phyloP scores from a whole-genome alignment of 2,329 filamentous ascomycete genomes.

The Thelonectria rubi region DNA sequence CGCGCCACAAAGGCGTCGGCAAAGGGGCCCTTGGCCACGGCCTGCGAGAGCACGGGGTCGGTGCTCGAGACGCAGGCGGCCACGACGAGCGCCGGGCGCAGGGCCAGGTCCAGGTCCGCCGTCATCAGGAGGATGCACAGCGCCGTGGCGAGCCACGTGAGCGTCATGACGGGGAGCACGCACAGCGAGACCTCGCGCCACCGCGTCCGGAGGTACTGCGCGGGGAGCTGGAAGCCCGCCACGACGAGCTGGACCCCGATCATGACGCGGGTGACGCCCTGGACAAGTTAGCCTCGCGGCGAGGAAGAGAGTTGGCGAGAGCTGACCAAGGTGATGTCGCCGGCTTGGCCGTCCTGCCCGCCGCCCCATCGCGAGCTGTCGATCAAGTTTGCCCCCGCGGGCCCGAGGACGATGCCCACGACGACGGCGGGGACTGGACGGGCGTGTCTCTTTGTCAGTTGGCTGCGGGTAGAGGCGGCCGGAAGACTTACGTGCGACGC shows the following conservation, averaged over 20 bases:
- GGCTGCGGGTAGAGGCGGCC: not conserved
- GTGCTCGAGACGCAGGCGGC: slow-evolving; percentile 69
- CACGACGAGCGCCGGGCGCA: slow-evolving; percentile 65
- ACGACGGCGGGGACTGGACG: slow-evolving; percentile 62
- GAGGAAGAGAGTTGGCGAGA: not conserved
- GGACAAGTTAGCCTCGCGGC: not conserved
- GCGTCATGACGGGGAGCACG: slow-evolving; percentile 67
- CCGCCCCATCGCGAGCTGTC: slow-evolving; percentile 48
- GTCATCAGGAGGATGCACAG: slow-evolving; percentile 64
- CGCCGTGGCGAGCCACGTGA: slow-evolving; percentile 69
- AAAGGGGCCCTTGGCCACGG: slow-evolving; percentile 68
- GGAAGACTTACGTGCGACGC: slow-evolving; percentile 58
- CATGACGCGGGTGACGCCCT: slow-evolving; percentile 64
- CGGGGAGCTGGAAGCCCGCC: slow-evolving; percentile 68
- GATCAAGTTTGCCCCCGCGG: slow-evolving; percentile 62
- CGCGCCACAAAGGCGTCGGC: slow-evolving; percentile 69
- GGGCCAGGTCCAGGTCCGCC: slow-evolving; percentile 62
- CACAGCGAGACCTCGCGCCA: slow-evolving; percentile 64
- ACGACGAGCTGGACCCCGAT: slow-evolving; percentile 72
- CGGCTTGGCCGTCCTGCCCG: slow-evolving; percentile 43
- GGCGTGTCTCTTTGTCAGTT: not conserved
- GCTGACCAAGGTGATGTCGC: slow-evolving; percentile 52
- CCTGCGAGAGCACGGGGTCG: slow-evolving; percentile 69
- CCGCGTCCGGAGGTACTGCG: slow-evolving; percentile 59
- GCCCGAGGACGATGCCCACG: slow-evolving; percentile 63